Conservation (phyloP, 2,329 filamentous ascomycete genomes). For the Pestalotiopsis sp. region DNA sequence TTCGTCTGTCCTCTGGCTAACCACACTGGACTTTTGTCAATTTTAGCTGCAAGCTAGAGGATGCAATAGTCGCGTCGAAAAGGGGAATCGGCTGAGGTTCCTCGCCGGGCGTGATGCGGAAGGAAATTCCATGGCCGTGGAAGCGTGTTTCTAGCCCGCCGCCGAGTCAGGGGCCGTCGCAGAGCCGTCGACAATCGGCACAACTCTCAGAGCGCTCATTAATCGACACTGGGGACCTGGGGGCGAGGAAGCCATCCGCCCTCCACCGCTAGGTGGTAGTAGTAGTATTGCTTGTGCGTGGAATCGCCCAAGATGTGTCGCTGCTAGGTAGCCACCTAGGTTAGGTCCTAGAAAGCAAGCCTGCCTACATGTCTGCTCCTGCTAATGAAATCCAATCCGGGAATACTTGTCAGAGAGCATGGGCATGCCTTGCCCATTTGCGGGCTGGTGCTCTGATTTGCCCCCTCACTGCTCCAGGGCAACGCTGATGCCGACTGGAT, state of each 20-base stretch:
- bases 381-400: conserved; percentile 8
- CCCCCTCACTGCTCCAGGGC: not conserved
- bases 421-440: not conserved
- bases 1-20: not conserved
- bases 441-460: conserved; percentile 1
- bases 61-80: not conserved
- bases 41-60: not conserved
- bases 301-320: not conserved
- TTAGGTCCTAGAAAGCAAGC: not conserved
- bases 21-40: not conserved
- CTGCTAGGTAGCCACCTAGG: not conserved
- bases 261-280: not conserved
- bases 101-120: not conserved
- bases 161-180: not conserved
- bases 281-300: not conserved
- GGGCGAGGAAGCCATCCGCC: not conserved
- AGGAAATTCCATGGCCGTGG: not conserved
- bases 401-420: not conserved
- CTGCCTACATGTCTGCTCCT: not conserved
- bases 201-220: not conserved
- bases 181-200: conserved; percentile 1
- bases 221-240: conserved; percentile 3
- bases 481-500: not conserved
- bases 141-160: conserved; percentile 7
- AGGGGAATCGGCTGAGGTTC: not conserved